A percentile compares a stretch with the other conserved stretches of the same genome.
Evolutionary conservation across 1,284 basidiomycete species (phyloP).

Genomic region (Vanrija pseudolonga): DNA sequence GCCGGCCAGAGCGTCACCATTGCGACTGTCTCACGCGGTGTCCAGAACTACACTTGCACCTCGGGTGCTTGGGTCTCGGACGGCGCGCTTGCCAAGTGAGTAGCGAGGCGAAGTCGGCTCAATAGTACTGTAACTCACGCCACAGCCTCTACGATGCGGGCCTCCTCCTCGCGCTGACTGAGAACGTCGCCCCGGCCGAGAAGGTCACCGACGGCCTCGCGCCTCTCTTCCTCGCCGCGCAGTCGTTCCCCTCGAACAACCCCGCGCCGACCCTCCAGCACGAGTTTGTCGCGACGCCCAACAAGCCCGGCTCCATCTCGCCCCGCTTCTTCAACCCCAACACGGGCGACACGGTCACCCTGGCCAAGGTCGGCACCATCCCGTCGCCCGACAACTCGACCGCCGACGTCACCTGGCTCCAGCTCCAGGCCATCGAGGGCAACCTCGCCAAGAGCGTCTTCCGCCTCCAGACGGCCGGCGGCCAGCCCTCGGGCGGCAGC

Average conservation of each 20-base stretch:
- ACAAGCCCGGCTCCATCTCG: conserved; percentile 4
- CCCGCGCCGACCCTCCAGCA: conserved; percentile 30
- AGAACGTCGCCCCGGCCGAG: too few species aligned
- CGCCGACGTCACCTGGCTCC: conserved; percentile 59
- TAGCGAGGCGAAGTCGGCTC: not conserved
- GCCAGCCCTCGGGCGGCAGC: conserved; percentile 56
- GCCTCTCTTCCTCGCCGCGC: conserved; percentile 11
- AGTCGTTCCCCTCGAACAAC: not conserved
- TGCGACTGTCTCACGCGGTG: conserved; percentile 27
- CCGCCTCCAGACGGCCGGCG: conserved; percentile 58
- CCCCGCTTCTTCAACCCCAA: conserved; percentile 35
- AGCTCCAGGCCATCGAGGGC: conserved; percentile 53
- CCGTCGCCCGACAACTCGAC: too few species aligned
- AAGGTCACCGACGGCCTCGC: conserved; percentile 18
- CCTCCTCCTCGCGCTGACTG: conserved; percentile 43
- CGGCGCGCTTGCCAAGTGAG: conserved; percentile 38
- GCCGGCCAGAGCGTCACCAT: conserved; percentile 11
- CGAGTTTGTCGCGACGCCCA: conserved; percentile 48
- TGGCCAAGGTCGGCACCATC: conserved; percentile 27
- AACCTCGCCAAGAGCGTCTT: conserved; percentile 56
- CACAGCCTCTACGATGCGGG: conserved; percentile 57
- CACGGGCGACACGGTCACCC: conserved; percentile 27
- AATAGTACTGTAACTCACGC: too few species aligned
- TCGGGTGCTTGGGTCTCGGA: conserved; percentile 23
- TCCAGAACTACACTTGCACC: conserved; percentile 40